These are phyloP conservation scores for Crithidia expoeki DNA, from an alignment of 208 protist genomes.

Conservation along the genomic window DNA sequence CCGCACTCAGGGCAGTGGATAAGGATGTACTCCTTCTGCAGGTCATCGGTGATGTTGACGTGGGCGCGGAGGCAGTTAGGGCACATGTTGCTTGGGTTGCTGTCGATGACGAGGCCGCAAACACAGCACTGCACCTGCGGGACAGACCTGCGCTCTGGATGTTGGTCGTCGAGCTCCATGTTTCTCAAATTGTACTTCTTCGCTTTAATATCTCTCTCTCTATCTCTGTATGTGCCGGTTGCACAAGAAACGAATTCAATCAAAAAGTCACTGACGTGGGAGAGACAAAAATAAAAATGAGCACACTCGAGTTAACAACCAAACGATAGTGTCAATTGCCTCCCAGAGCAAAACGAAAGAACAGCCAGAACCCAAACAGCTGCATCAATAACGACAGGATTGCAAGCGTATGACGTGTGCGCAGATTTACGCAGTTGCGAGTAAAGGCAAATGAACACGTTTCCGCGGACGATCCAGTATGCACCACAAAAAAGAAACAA, in stretches of 20 bases:
- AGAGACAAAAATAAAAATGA: too few relatives aligned
- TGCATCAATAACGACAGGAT: too few relatives aligned
- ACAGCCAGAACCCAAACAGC: too few relatives aligned
- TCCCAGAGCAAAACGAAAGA: background rate
- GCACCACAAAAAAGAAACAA: too few relatives aligned
- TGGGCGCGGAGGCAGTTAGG: constrained; percentile 95
- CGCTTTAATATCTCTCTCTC: too few relatives aligned
- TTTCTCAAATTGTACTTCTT: background rate
- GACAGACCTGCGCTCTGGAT: constrained; percentile 55
- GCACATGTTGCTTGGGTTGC: constrained; percentile 99
- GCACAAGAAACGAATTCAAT: too few relatives aligned
- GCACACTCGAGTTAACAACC: too few relatives aligned
- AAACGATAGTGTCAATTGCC: background rate
- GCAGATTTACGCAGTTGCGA: too few relatives aligned
- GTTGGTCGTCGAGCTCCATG: constrained; percentile 46
- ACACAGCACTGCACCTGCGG: constrained; percentile 96
- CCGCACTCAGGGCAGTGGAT: constrained; percentile 94
- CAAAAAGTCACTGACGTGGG: too few relatives aligned
- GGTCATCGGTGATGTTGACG: constrained; percentile 98
- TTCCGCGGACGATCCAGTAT: too few relatives aligned
- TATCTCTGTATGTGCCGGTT: too few relatives aligned
- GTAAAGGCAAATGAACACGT: too few relatives aligned
- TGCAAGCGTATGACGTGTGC: background rate
- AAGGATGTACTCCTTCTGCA: constrained; percentile 96
- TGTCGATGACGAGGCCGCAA: constrained; percentile 95